A percentile compares a stretch with the other conserved stretches of the same genome.
phyloP scores from a whole-genome alignment of 306 rosid species.

The Cucurbita pepo region DNA sequence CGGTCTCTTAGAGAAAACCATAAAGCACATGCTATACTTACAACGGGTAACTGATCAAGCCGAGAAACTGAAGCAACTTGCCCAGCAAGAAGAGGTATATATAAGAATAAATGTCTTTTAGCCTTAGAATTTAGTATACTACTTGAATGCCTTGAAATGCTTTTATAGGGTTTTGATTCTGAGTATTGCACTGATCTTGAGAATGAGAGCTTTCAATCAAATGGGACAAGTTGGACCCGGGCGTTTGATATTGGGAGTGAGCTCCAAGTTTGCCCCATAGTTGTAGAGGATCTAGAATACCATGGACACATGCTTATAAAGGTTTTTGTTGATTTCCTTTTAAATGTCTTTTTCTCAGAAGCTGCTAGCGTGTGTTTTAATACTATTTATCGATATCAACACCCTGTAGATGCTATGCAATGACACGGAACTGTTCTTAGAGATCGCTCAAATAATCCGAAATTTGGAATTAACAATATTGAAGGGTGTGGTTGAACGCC shows the following conservation, averaged over 20 bases:
- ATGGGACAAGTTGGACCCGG: constrained; percentile 62
- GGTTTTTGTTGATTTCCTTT: constrained; percentile 17
- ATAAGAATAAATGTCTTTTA: neutral
- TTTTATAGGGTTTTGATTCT: constrained; percentile 26
- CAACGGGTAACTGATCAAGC: constrained; percentile 48
- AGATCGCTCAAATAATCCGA: constrained; percentile 58
- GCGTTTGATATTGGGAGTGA: constrained; percentile 47
- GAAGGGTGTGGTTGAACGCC: constrained; percentile 51
- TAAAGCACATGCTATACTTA: constrained; percentile 67
- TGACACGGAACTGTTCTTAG: constrained; percentile 62
- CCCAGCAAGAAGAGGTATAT: constrained; percentile 30
- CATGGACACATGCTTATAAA: constrained; percentile 69
- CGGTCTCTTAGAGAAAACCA: constrained; percentile 61
- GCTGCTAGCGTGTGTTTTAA: neutral
- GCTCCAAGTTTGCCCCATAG: constrained; percentile 48
- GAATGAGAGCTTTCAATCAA: constrained; percentile 7
- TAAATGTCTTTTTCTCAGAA: neutral
- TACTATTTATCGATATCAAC: neutral
- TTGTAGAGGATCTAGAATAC: constrained; percentile 69
- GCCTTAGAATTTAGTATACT: neutral
- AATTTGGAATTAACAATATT: constrained; percentile 45
- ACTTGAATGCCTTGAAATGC: neutral
- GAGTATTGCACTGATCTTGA: constrained; percentile 16
- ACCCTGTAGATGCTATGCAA: constrained; percentile 34
- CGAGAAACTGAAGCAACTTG: constrained; percentile 37